These are phyloP conservation scores for Xylaria nigripes DNA, from an alignment of 495 filamentous ascomycete genomes.

Conservation along the genomic window DNA sequence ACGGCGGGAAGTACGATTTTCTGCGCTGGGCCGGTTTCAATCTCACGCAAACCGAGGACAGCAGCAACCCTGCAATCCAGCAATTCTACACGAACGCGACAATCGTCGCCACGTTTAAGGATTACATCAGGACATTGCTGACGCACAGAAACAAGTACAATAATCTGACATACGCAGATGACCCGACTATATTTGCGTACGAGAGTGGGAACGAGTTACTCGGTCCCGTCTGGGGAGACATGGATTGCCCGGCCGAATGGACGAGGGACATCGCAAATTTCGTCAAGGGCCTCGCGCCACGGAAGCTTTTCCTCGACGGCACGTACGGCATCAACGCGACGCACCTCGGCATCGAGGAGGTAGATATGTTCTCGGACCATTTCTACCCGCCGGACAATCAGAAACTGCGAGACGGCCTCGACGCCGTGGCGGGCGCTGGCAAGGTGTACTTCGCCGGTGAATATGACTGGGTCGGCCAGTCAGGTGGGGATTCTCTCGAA, in stretches of 20 bases:
- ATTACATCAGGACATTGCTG: conserved; percentile 41
- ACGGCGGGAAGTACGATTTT: conserved; percentile 51
- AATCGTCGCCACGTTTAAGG: conserved; percentile 43
- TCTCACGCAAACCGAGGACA: conserved; percentile 30
- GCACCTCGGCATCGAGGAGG: conserved; percentile 36
- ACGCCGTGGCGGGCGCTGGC: conserved; percentile 29
- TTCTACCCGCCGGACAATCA: conserved; percentile 42
- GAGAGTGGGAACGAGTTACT: conserved; percentile 50
- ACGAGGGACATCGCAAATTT: conserved; percentile 38
- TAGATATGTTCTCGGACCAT: conserved; percentile 48
- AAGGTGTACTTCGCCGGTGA: conserved; percentile 45
- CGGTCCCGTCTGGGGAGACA: conserved; percentile 42
- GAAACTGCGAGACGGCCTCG: conserved; percentile 37
- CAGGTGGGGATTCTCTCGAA: conserved; percentile 27
- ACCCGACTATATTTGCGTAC: conserved; percentile 49
- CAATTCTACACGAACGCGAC: conserved; percentile 46
- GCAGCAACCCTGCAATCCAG: conserved; percentile 34
- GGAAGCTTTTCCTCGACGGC: conserved; percentile 45
- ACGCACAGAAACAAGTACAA: conserved; percentile 47
- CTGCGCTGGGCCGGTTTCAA: conserved; percentile 45
- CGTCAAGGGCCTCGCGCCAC: conserved; percentile 42
- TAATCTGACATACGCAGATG: conserved; percentile 46
- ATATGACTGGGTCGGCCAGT: conserved; percentile 42
- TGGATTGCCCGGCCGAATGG: conserved; percentile 43
- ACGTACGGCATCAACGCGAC: conserved; percentile 48